Conservation (phyloP, 176 grass and related monocot genomes). For the Avena insularis region DNA sequence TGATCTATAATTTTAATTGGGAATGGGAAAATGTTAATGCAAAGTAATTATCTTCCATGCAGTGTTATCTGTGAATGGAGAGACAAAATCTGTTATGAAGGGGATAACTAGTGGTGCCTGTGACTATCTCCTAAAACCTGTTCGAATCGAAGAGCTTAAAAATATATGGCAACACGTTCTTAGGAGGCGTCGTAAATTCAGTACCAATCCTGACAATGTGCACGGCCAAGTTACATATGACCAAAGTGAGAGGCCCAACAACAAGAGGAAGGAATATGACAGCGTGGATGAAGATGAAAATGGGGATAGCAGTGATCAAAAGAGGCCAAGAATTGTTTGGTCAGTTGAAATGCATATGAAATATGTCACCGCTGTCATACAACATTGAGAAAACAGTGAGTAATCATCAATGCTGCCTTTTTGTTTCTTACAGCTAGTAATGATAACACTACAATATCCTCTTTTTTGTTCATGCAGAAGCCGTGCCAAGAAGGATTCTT, state of each 20-base stretch:
- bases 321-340: conserved; percentile 91
- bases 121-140: too few relatives aligned
- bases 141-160: too few relatives aligned
- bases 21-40: neutral
- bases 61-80: too few relatives aligned
- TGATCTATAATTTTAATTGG: neutral
- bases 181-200: conserved; percentile 53
- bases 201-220: conserved; percentile 38
- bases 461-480: conserved; percentile 6
- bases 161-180: too few relatives aligned
- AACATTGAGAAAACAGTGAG: conserved; percentile 90
- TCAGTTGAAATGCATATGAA: conserved; percentile 81
- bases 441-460: too few relatives aligned
- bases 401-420: neutral
- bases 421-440: neutral
- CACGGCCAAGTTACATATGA: conserved; percentile 49
- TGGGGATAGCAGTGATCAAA: conserved; percentile 61
- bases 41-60: conserved; percentile 32
- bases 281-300: conserved; percentile 73
- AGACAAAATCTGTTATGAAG: too few relatives aligned
- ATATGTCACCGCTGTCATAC: conserved; percentile 84
- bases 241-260: conserved; percentile 55
- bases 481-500: too few relatives aligned
- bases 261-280: conserved; percentile 83
- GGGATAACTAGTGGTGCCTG: too few relatives aligned